Evolutionary conservation across 306 rosid genomes (phyloP).

Genomic region (Arachis hypogaea): DNA sequence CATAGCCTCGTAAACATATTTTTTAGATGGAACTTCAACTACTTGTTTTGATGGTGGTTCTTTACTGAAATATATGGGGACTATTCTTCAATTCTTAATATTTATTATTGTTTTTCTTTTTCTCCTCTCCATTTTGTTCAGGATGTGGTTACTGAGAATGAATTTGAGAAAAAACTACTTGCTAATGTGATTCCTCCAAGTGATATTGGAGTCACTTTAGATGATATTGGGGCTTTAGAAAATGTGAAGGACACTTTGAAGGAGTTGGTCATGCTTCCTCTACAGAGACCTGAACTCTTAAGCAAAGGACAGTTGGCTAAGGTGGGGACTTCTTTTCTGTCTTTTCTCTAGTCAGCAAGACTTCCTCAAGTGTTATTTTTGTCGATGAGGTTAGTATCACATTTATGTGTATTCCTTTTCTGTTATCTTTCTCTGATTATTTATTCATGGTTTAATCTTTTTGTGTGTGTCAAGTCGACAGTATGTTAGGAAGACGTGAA

Average conservation of each 20-base stretch:
- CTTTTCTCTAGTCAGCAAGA: slow-evolving; percentile 94
- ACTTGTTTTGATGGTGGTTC: background rate
- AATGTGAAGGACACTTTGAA: slow-evolving; percentile 94
- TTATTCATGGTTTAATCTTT: background rate
- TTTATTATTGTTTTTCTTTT: background rate
- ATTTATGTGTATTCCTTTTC: background rate
- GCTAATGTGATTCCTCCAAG: slow-evolving; percentile 88
- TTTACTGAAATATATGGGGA: background rate
- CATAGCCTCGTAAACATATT: background rate
- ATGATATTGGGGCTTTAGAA: slow-evolving; percentile 95
- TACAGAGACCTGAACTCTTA: slow-evolving; percentile 92
- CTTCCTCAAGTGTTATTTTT: slow-evolving; percentile 91
- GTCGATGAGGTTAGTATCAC: slow-evolving; percentile 85
- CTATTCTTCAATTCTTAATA: background rate
- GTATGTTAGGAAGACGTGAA: slow-evolving; percentile 98
- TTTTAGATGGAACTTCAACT: background rate
- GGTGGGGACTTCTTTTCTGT: slow-evolving; percentile 58
- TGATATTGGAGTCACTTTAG: slow-evolving; percentile 93
- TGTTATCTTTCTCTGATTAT: background rate
- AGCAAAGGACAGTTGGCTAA: slow-evolving; percentile 88
- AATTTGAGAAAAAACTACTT: slow-evolving; percentile 90
- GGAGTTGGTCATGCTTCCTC: slow-evolving; percentile 98
- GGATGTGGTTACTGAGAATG: slow-evolving; percentile 96
- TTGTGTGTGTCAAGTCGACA: slow-evolving; percentile 69
- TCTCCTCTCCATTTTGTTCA: slow-evolving; percentile 17